phyloP scores from a whole-genome alignment of 176 grass and related monocot species.

The Pontederia crassipes region DNA sequence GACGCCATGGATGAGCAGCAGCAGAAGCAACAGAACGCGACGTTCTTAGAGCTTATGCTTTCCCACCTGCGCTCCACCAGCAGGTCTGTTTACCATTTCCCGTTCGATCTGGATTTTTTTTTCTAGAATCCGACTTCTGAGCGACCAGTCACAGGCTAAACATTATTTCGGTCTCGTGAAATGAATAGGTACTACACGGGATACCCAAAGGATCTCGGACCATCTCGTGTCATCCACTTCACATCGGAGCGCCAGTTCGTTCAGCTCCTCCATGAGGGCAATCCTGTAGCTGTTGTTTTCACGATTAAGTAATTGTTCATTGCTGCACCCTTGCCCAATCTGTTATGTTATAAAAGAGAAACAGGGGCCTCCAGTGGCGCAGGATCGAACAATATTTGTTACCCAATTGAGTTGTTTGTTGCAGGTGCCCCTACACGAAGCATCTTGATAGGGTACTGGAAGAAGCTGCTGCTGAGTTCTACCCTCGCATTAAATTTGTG shows the following conservation, averaged over 20 bases:
- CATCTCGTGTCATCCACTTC: conserved; percentile 73
- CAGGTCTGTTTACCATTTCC: conserved; percentile 21
- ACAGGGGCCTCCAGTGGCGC: too few species aligned
- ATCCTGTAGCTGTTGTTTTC: conserved; percentile 84
- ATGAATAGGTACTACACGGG: conserved; percentile 80
- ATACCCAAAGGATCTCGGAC: conserved; percentile 82
- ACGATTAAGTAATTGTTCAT: conserved; percentile 60
- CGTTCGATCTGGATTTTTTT: not conserved
- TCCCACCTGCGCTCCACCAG: conserved; percentile 56
- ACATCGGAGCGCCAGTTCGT: conserved; percentile 81
- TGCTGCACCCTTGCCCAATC: not conserved
- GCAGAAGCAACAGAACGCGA: too few species aligned
- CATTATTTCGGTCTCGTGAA: conserved; percentile 8
- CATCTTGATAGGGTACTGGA: conserved; percentile 85
- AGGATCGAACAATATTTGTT: not conserved
- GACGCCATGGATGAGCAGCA: too few species aligned
- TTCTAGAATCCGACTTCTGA: not conserved
- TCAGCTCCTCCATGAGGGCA: conserved; percentile 69
- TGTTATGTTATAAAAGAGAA: not conserved
- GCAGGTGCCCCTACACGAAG: conserved; percentile 66
- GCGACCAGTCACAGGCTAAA: not conserved
- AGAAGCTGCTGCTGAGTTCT: conserved; percentile 71
- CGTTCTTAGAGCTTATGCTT: conserved; percentile 67
- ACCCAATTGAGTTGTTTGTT: conserved; percentile 1
- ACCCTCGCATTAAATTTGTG: conserved; percentile 73